phyloP scores from a whole-genome alignment of 1,284 basidiomycete species.

The Apiotrichum porosum region DNA sequence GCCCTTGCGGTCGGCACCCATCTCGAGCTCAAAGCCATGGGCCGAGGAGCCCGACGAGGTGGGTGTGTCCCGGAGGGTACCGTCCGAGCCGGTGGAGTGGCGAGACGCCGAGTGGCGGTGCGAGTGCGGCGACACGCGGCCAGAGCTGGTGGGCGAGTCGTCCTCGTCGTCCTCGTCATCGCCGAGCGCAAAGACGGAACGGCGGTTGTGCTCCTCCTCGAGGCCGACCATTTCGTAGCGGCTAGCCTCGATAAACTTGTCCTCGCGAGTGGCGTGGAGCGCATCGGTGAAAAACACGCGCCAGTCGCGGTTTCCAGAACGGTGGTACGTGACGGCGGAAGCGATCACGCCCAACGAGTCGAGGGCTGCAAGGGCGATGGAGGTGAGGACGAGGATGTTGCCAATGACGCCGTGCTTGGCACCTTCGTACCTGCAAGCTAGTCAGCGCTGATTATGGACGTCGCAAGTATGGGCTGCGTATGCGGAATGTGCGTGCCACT shows the following conservation, averaged over 20 bases:
- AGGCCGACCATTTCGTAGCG: slow-evolving; percentile 40
- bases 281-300: slow-evolving; percentile 23
- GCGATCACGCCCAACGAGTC: slow-evolving; percentile 38
- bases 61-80: slow-evolving; percentile 57
- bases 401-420: slow-evolving; percentile 32
- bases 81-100: slow-evolving; percentile 57
- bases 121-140: slow-evolving; percentile 1
- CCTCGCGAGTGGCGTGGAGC: slow-evolving; percentile 9
- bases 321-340: slow-evolving; percentile 23
- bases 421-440: slow-evolving; percentile 39
- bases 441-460: no score
- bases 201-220: slow-evolving; percentile 9
- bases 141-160: slow-evolving; percentile 4
- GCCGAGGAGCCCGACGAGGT: slow-evolving; percentile 1
- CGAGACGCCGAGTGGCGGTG: slow-evolving; percentile 5
- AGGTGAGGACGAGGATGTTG: slow-evolving; percentile 34
- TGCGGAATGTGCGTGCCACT: no score
- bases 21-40: slow-evolving; percentile 8
- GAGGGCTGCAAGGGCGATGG: slow-evolving; percentile 27
- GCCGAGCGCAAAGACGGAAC: slow-evolving; percentile 22
- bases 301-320: slow-evolving; percentile 23
- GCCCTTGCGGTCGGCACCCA: slow-evolving; percentile 11
- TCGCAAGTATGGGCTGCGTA: no score
- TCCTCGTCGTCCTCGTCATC: slow-evolving; percentile 28
- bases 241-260: slow-evolving; percentile 14